Evolutionary conservation across 805 yeast genomes (phyloP), one percentile per base, ranked within the genome.

Genomic region (Myxozyma neglecta): DNA sequence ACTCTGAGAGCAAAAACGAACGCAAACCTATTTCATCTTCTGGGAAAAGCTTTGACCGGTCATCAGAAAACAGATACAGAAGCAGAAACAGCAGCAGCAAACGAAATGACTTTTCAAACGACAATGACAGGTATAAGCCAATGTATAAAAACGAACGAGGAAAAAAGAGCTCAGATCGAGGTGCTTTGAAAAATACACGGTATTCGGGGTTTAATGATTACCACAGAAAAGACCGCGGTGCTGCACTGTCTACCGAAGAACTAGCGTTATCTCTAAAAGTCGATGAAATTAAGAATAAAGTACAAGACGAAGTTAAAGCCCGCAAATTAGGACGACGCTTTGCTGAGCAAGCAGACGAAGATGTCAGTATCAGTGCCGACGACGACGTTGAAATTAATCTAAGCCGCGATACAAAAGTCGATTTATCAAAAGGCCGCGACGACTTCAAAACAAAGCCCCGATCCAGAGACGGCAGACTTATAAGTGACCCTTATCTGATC

Each of bases 401-500:
- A 3, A 20, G 24, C 14, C 11, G 29, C 29, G 29, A 3, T 46
- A 24, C 54, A 3, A 7, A 34, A 29, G 18, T 5, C 24, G 9
- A 37, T 5, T 6, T 34, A n/a, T 6, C 3, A 8, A 18, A 13
- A n/a, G 29, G 18, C 9, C n/a, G 45, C 20, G 37, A 46, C 13
- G 16, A 29, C 7, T 43, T 32, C 14, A 44, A 44, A 35, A 34
- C 14, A 9, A 10, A 32, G 8, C 20, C 52, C 34, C 40, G 36
- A 5, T 29, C 29, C 8, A 10, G 57, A 18, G 34, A 16, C 29
- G 50, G 45, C 20, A 37, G 16, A n/a, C 18, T 29, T 1, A 35
- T 54, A n/a, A 54, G 50, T 3, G 61, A 59, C 39, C 58, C 57
- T 0, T 59, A 37, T 13, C 20, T 59, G 35, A 46, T 59, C 8